Evolutionary conservation across 768 basidiomycete species (phyloP).

Genomic region (Hygrocybe punicea): DNA sequence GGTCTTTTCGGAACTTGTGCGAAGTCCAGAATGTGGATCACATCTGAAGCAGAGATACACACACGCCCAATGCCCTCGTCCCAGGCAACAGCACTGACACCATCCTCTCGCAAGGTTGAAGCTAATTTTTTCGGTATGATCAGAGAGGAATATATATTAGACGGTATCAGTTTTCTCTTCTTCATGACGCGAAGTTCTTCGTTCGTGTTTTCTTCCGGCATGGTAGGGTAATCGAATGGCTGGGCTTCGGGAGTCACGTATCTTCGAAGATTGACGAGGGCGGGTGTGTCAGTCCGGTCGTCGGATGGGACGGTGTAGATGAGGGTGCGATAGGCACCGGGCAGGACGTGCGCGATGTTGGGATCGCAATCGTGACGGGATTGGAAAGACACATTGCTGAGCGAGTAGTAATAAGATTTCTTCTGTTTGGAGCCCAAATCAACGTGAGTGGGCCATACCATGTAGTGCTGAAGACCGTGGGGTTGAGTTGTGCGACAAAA

Average conservation of each 20-base stretch:
- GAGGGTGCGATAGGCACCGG: conserved; percentile 44
- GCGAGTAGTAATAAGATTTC: conserved; percentile 22
- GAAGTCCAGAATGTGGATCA: conserved; percentile 8
- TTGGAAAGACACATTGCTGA: conserved; percentile 25
- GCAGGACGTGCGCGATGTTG: conserved; percentile 33
- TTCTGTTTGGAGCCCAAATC: conserved; percentile 9
- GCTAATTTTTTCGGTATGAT: conserved; percentile 12
- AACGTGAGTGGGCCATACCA: conserved; percentile 28
- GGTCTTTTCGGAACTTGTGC: conserved; percentile 1
- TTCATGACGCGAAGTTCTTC: conserved; percentile 22
- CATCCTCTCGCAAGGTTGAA: conserved; percentile 16
- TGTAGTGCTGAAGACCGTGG: conserved; percentile 33
- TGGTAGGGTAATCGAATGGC: conserved; percentile 8
- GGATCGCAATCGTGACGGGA: conserved; percentile 27
- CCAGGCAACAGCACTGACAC: conserved; percentile 55
- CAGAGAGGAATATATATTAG: conserved; percentile 14
- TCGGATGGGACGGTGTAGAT: conserved; percentile 36
- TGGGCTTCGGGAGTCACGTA: conserved; percentile 35
- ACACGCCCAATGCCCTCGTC: conserved; percentile 64
- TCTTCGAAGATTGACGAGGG: conserved; percentile 37
- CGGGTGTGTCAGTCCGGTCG: conserved; percentile 33
- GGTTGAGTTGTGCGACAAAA: conserved; percentile 32
- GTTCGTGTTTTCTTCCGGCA: conserved; percentile 14
- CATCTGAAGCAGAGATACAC: conserved; percentile 44
- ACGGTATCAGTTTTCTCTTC: conserved; percentile 18